Evolutionary conservation across 768 basidiomycete genomes (phyloP), one percentile per base, ranked within the genome.

Genomic region (Gymnopilus dilepis): DNA sequence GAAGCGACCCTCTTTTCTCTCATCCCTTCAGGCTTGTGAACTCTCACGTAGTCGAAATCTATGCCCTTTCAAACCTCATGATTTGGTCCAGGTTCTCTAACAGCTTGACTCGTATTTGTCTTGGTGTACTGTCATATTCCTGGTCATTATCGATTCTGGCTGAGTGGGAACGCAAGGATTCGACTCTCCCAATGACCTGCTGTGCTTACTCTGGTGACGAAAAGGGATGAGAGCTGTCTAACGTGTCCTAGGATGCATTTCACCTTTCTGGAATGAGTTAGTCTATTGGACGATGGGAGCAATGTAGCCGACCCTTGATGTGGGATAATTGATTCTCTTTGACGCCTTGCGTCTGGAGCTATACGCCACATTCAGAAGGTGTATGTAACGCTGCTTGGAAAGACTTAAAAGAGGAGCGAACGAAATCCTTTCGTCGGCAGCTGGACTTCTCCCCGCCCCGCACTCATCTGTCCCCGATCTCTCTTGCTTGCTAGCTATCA

Each of bases 231-330:
- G 52, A 38, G 15, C 38, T 37, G 22, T 21, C 37, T 26, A 37
- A 13, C 26, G 15, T 54, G 30, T 13, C 34, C 24, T 34, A 13
- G 37, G 22, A 37, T 38, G 34, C 52, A 40, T 38, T 54, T 28
- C 34, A 19, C 31, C 24, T 15, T 54, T 40, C 52, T 40, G 52
- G 34, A 38, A 40, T 15, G 11, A 40, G 34, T 40, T 37, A 54
- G 34, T 26, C n/a, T 22, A 22, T 50, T 50, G 47, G 28, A n/a
- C 47, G 28, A 31, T 28, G 47, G 30, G 47, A 15, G 28, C 47
- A 50, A 50, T 50, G 17, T 17, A 50, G 28, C 15, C 52, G 52
- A 54, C 52, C 52, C 52, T 54, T 54, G 34, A 54, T 54, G 52
- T 54, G 52, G 34, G 52, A 54, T 26, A 38, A 40, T n/a, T n/a